Base-by-base conservation (phyloP, 805 yeast species). In the Sugiyamaella floridensis region DNA sequence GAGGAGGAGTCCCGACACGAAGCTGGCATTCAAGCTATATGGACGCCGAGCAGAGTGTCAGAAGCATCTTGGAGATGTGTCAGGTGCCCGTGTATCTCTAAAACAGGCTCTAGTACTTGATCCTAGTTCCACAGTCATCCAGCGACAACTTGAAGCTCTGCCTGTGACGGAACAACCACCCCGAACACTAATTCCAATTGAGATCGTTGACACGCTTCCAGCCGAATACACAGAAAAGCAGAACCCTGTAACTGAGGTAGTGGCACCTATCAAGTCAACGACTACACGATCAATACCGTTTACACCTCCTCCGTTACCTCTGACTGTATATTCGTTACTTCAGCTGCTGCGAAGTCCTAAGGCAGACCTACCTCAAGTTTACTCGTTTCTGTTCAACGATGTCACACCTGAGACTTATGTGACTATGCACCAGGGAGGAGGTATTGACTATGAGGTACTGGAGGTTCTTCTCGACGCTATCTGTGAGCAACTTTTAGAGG, bases 391-490 rank as follows among this genome's bases (percentile, higher is more conserved):
- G 26, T 56, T 55, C 48, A 16, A 26, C 40, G 45, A 48, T 43
- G 40, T 53, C 19, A 50, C 49, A 12, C 49, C 55, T 9, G 18
- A 20, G 3, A 46, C 42, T 9, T 50, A 50, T 32, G 40, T 48
- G 2, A 37, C 46, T 11, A 34, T 57, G 11, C 47, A 50, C 20
- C 45, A 53, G 6, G 41, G 51, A 8, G 58, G 57, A 12, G 63
- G 63, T 14, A 50, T 60, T 14, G 61, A 60, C 18, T 47, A 54
- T n/a, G 63, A 60, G 11, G 47, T 58, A 11, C 34, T 60, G 9
- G 63, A 60, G 19, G 55, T 60, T 37, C 40, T 60, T 32, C 47
- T 59, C 16, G 58, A 58, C 16, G 48, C 56, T 7, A 48, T 54
- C 4, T 10, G n/a, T 32, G 37, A 5, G 4, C n/a, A 32, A 8